These are phyloP conservation scores for Helichrysum umbraculigerum DNA, from an alignment of 129 eudicot genomes.

Conservation along the genomic window DNA sequence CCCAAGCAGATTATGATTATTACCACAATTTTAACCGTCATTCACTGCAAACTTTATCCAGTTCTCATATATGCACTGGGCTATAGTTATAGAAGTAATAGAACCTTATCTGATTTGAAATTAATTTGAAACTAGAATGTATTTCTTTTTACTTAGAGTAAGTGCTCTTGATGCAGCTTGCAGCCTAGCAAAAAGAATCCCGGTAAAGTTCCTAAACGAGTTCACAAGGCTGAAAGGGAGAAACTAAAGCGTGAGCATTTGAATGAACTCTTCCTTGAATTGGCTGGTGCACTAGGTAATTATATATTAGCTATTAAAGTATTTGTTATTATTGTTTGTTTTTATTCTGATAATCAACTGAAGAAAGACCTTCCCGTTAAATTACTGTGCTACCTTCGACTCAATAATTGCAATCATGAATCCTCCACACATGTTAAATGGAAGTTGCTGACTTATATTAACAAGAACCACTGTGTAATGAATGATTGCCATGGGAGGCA, in stretches of 20 bases:
- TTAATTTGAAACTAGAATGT: neutral
- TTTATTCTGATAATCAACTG: neutral
- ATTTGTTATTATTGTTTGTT: neutral
- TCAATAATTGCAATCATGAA: neutral
- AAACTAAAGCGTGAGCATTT: constrained; percentile 78
- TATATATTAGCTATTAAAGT: neutral
- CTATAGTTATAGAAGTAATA: neutral
- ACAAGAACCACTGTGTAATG: neutral
- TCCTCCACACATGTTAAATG: neutral
- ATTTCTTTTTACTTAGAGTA: constrained; percentile 1
- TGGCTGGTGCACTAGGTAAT: constrained; percentile 75
- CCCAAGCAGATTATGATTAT: neutral
- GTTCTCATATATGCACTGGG: neutral
- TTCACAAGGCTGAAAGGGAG: constrained; percentile 88
- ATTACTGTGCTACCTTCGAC: neutral
- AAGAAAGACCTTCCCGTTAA: constrained; percentile 5
- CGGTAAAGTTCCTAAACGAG: constrained; percentile 62
- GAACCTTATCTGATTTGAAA: neutral
- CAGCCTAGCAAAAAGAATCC: constrained; percentile 52
- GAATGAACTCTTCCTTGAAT: constrained; percentile 68
- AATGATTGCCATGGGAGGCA: constrained; percentile 6
- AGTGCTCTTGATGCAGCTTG: constrained; percentile 40
- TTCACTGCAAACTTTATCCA: neutral
- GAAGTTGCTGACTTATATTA: neutral
- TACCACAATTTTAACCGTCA: neutral